A percentile compares a stretch with the other conserved stretches of the same genome.
These are phyloP conservation scores for Phoenix dactylifera DNA, from an alignment of 176 grass and related monocot genomes.

Conservation along the genomic window DNA sequence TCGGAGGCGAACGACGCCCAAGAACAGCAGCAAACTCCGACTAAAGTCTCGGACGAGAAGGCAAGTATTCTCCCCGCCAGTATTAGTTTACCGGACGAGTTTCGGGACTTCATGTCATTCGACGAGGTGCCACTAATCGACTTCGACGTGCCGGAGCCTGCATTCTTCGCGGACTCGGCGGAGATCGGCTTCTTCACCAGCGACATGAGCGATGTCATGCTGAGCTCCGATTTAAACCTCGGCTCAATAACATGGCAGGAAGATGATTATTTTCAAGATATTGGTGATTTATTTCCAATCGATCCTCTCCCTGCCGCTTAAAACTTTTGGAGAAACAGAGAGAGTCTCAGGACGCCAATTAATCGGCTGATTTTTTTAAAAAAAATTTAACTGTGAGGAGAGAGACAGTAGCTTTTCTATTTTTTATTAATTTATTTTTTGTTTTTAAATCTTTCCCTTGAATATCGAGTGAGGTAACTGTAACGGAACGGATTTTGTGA, in stretches of 20 bases:
- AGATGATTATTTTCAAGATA: conserved; percentile 82
- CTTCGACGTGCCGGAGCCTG: conserved; percentile 31
- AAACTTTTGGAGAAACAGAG: no score
- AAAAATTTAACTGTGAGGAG: not conserved
- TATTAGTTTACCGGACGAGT: not conserved
- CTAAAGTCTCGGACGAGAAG: conserved; percentile 5
- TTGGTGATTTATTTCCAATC: conserved; percentile 74
- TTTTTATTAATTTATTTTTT: no score
- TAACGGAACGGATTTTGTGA: not conserved
- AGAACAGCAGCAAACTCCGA: no score
- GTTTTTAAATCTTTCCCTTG: no score
- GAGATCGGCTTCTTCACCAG: conserved; percentile 26
- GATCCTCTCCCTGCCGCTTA: conserved; percentile 51
- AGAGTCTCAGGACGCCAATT: conserved; percentile 9
- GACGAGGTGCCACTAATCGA: conserved; percentile 39
- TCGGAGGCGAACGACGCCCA: not conserved
- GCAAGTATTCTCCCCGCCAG: conserved; percentile 1
- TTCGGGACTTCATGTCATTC: conserved; percentile 18
- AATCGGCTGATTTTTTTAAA: conserved; percentile 41
- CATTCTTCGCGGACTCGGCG: conserved; percentile 10
- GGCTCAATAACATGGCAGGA: conserved; percentile 17
- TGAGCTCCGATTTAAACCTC: conserved; percentile 18
- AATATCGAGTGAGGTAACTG: no score
- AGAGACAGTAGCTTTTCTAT: no score
- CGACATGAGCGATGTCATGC: conserved; percentile 2